Conservation (phyloP, 306 rosid genomes). For the Mimosa pudica region DNA sequence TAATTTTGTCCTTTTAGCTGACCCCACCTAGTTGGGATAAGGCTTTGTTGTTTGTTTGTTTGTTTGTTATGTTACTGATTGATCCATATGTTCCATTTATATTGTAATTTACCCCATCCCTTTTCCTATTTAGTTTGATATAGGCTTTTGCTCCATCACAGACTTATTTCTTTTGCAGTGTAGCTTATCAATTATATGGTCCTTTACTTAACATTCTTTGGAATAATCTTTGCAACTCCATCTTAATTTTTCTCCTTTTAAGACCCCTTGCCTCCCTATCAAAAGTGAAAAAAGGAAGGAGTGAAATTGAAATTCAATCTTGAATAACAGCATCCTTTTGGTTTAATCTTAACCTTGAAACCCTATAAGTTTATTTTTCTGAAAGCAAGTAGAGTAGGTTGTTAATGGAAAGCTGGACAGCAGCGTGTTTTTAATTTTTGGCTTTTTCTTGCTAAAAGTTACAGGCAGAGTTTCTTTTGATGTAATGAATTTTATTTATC, state of each 20-base stretch:
- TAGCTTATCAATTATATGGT: not conserved
- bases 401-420: not conserved
- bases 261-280: constrained; percentile 13
- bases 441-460: constrained; percentile 1
- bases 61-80: not conserved
- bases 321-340: not conserved
- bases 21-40: too few species aligned
- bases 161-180: not conserved
- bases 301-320: not conserved
- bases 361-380: not conserved
- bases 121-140: not conserved
- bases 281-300: not conserved
- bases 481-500: constrained; percentile 12
- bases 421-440: not conserved
- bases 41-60: too few species aligned
- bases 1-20: not conserved
- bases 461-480: constrained; percentile 20
- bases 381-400: not conserved
- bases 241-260: constrained; percentile 10
- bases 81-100: constrained; percentile 26
- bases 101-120: constrained; percentile 23
- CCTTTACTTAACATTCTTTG: not conserved
- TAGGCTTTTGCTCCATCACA: not conserved
- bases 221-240: not conserved
- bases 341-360: not conserved